These are phyloP conservation scores for Metarhizium album DNA, from an alignment of 2,329 filamentous ascomycete species.

Conservation along the genomic window DNA sequence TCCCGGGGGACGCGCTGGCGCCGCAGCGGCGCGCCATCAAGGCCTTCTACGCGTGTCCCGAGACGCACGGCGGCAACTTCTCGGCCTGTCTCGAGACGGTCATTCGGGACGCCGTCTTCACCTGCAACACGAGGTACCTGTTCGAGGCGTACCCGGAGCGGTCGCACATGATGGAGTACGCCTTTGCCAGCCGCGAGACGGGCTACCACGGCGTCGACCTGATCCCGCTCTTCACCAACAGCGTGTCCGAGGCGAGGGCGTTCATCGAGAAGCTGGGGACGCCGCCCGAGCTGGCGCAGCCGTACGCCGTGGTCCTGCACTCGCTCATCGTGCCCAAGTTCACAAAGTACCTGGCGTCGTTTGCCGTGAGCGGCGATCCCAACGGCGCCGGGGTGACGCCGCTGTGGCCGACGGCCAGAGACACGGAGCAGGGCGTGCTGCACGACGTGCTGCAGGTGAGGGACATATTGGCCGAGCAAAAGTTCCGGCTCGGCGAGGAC, in stretches of 20 bases:
- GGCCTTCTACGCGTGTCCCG: constrained; percentile 1
- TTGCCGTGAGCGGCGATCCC: background rate
- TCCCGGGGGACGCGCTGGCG: background rate
- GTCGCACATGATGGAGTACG: constrained; percentile 8
- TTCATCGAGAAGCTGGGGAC: background rate
- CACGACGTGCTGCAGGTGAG: background rate
- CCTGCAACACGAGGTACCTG: constrained; percentile 9
- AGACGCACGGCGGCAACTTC: background rate
- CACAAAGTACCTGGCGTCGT: background rate
- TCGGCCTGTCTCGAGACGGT: background rate
- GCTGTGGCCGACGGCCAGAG: background rate
- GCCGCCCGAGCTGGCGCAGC: background rate
- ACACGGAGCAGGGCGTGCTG: background rate
- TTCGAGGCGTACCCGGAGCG: constrained; percentile 1
- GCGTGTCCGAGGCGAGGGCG: background rate
- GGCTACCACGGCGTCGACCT: background rate
- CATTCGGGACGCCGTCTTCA: constrained; percentile 7
- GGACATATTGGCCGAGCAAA: background rate
- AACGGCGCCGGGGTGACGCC: background rate
- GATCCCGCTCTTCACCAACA: background rate
- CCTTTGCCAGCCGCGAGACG: background rate
- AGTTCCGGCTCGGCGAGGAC: background rate
- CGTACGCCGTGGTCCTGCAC: background rate
- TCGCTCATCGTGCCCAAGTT: background rate
- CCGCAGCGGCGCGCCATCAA: background rate